Evolutionary conservation across 768 basidiomycete species (phyloP), one percentile per base, ranked within the genome.

Genomic region (Boletus subcaerulescens): DNA sequence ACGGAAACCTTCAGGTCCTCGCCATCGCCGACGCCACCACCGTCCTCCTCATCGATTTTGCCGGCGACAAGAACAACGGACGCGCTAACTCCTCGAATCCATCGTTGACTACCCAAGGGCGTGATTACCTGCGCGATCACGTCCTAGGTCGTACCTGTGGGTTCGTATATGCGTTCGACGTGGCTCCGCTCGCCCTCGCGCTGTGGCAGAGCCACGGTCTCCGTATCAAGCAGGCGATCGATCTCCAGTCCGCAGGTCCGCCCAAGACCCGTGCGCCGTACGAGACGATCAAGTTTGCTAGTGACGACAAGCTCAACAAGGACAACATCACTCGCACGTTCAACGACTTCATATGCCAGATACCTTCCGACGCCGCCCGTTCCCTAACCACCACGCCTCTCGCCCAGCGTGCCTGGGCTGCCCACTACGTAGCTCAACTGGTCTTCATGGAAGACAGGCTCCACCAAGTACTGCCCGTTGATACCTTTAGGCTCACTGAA

Each of bases 171-270:
- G 69, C 68, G 17, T 71, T 71, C 15, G 64, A 71, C 47, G 60
- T 71, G 55, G 69, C 41, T 0, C 60, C 53, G 4, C 64, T 73
- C 36, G 71, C 64, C n/a, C 63, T 71, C 15, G 60, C 62, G 17
- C 50, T 71, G 47, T 69, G 65, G 67, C 61, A 72, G 53, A 60
- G 59, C 42, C 65, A 61, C 42, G 55, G 60, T 60, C 69, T 72
- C 49, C 71, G 71, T n/a, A 71, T 72, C 55, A 62, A 56, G 51
- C 70, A 72, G 26, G 69, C 69, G 24, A 65, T 71, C 33, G 71
- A 71, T 12, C 14, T 71, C 2, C 69, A 72, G 49, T 62, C 59
- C 3, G 67, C 59, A 0, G 52, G 59, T 36, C 20, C 63, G 3
- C 7, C 54, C 3, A 31, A 10, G 8, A 60, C 51, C 42, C 69